These are phyloP conservation scores for Thuja plicata DNA, from an alignment of 83 land plant genomes.

Conservation along the genomic window DNA sequence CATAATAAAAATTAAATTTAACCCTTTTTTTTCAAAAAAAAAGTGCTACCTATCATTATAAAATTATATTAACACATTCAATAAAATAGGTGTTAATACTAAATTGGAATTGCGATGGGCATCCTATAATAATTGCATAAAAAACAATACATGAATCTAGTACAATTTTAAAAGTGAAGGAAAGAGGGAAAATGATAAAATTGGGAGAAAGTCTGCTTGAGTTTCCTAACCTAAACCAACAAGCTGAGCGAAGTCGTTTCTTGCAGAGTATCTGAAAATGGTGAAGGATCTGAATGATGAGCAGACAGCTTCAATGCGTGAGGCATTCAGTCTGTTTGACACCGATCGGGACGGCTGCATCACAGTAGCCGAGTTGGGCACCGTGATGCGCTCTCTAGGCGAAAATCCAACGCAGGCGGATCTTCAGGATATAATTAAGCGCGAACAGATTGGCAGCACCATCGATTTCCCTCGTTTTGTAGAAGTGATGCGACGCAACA, in stretches of 20 bases:
- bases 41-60: too few species aligned
- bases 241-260: background rate
- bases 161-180: too few species aligned
- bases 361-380: constrained; percentile 68
- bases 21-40: too few species aligned
- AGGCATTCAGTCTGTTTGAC: constrained; percentile 80
- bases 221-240: background rate
- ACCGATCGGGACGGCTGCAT: constrained; percentile 72
- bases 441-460: constrained; percentile 52
- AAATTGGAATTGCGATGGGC: too few species aligned
- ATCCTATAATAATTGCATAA: too few species aligned
- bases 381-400: constrained; percentile 76
- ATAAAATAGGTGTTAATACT: too few species aligned
- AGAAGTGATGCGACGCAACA: constrained; percentile 61
- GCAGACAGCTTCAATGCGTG: constrained; percentile 64
- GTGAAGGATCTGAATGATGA: constrained; percentile 72
- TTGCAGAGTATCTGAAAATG: constrained; percentile 16
- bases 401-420: constrained; percentile 77
- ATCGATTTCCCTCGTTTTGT: constrained; percentile 73
- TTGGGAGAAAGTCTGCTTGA: too few species aligned
- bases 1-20: too few species aligned
- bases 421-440: constrained; percentile 54
- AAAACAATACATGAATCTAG: too few species aligned
- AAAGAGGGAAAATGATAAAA: too few species aligned
- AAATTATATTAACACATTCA: too few species aligned